Percentiles rank a stretch among this genome's conserved stretches.
Evolutionary conservation across 1,284 basidiomycete genomes (phyloP).

Genomic region (Melampsora larici-populina): DNA sequence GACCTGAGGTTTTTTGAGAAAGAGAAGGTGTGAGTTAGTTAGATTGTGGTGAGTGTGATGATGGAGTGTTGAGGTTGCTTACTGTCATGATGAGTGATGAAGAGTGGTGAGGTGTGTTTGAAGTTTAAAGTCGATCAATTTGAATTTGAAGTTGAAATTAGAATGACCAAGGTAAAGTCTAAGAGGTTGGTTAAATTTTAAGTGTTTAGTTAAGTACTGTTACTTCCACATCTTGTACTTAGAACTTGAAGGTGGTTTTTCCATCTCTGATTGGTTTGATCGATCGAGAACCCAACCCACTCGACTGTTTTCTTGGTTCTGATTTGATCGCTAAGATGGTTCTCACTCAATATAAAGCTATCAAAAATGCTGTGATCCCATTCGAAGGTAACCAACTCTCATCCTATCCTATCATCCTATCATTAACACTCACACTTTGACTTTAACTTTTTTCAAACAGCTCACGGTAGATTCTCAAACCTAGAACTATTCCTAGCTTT

Average conservation of each 20-base stretch:
- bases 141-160: not conserved
- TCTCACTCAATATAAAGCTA: too few species aligned
- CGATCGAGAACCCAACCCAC: too few species aligned
- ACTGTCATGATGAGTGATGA: not conserved
- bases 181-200: too few species aligned
- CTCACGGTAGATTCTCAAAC: constrained; percentile 40
- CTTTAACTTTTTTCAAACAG: constrained; percentile 8
- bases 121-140: not conserved
- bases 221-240: too few species aligned
- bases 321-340: too few species aligned
- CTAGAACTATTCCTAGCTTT: constrained; percentile 12
- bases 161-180: too few species aligned
- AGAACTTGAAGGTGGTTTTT: too few species aligned
- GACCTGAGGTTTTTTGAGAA: constrained; percentile 57
- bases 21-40: too few species aligned
- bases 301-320: too few species aligned
- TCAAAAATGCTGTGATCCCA: constrained; percentile 28
- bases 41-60: not conserved
- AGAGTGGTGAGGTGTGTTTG: not conserved
- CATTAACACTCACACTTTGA: not conserved
- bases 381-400: constrained; percentile 23
- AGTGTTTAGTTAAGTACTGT: too few species aligned
- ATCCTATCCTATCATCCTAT: too few species aligned
- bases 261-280: too few species aligned
- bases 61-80: not conserved